Evolutionary conservation across 2,329 filamentous ascomycete species (phyloP).

Genomic region (Fonsecaea erecta): DNA sequence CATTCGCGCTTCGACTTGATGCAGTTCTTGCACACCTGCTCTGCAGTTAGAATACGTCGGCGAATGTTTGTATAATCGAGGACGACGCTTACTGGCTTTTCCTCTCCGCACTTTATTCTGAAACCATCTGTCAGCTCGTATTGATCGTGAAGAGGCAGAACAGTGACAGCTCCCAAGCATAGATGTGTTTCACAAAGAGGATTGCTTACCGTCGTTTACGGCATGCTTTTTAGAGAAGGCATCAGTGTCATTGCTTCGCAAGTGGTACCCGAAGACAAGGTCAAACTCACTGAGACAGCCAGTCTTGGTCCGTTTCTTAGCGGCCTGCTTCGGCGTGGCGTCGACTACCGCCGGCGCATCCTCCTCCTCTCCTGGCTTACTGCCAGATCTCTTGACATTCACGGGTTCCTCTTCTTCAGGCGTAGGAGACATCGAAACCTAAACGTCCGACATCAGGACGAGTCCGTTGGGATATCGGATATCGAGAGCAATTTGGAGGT

Average conservation of each 20-base stretch:
- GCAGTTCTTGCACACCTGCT: constrained; percentile 48
- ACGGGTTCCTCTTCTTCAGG: constrained; percentile 28
- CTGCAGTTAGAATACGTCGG: constrained; percentile 2
- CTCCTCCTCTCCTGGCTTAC: constrained; percentile 41
- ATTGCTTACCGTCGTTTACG: constrained; percentile 70
- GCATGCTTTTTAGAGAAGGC: constrained; percentile 65
- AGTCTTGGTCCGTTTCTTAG: constrained; percentile 81
- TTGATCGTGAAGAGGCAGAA: background rate
- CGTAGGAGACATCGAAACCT: constrained; percentile 27
- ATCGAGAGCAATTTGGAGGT: background rate
- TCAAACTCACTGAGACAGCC: constrained; percentile 77
- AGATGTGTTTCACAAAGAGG: background rate
- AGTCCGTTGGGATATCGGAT: background rate
- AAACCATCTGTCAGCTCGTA: constrained; percentile 1
- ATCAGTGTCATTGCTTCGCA: constrained; percentile 18
- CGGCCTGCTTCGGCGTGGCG: constrained; percentile 37
- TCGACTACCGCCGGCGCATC: constrained; percentile 10
- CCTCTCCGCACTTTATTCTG: constrained; percentile 91
- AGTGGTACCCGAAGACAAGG: background rate
- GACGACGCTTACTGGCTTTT: constrained; percentile 50
- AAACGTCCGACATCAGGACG: background rate
- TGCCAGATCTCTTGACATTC: constrained; percentile 46
- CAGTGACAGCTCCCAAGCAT: background rate
- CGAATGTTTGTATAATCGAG: background rate
- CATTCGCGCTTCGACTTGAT: constrained; percentile 53